These are phyloP conservation scores for Chaetomiaceae sp. DNA, from an alignment of 2,329 filamentous ascomycete genomes.

Conservation along the genomic window DNA sequence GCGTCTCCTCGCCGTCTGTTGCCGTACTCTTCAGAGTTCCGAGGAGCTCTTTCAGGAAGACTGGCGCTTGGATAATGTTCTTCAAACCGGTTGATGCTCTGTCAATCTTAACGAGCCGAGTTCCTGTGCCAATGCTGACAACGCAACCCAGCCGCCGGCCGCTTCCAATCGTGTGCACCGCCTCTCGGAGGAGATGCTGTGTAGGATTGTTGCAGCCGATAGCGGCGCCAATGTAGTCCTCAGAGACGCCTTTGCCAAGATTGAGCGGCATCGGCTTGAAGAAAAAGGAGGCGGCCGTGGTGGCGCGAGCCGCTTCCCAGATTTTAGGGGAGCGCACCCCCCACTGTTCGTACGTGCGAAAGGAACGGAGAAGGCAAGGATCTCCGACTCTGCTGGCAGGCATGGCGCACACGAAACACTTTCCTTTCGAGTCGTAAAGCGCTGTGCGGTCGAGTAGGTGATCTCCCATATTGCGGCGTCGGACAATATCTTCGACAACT, in stretches of 20 bases:
- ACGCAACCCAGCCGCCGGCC: constrained; percentile 24
- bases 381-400: not conserved
- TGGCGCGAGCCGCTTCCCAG: constrained; percentile 39
- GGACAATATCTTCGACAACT: constrained; percentile 3
- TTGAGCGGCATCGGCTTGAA: constrained; percentile 37
- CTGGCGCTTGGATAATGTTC: not conserved
- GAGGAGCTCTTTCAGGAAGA: constrained; percentile 1
- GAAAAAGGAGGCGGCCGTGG: constrained; percentile 35
- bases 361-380: not conserved
- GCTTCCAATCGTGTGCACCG: constrained; percentile 23
- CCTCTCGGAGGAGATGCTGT: constrained; percentile 25
- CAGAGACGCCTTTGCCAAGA: constrained; percentile 10
- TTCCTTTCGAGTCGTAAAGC: not conserved
- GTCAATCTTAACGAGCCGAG: constrained; percentile 9
- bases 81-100: too few species aligned
- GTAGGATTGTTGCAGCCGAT: constrained; percentile 39
- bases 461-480: constrained; percentile 5
- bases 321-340: constrained; percentile 32
- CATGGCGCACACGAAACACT: constrained; percentile 5
- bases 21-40: constrained; percentile 18
- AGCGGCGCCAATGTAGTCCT: constrained; percentile 37
- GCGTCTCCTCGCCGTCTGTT: constrained; percentile 20
- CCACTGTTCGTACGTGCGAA: not conserved
- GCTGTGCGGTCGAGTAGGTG: not conserved
- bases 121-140: constrained; percentile 30